Conservation (phyloP, 2,329 filamentous ascomycete species). For the Stemphylium vesicarium region DNA sequence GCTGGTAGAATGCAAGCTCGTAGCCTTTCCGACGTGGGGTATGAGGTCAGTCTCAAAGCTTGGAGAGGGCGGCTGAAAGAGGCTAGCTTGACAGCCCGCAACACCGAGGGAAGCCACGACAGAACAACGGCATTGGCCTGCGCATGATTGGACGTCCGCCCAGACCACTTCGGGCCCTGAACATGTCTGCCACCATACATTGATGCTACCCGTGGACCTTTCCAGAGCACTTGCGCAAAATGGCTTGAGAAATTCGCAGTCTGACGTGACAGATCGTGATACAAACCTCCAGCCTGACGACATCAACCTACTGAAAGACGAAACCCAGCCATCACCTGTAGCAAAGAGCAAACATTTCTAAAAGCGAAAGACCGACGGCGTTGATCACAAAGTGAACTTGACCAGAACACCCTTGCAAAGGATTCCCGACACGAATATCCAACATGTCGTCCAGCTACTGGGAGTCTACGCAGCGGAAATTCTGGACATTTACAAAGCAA, state of each 20-base stretch:
- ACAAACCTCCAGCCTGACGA: background rate
- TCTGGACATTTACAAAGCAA: slow-evolving; percentile 89
- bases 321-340: background rate
- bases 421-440: background rate
- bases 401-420: background rate
- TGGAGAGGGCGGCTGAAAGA: slow-evolving; percentile 27
- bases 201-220: background rate
- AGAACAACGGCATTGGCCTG: slow-evolving; percentile 14
- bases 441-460: slow-evolving; percentile 94
- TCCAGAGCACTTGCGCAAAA: background rate
- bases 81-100: slow-evolving; percentile 26
- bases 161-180: background rate
- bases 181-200: background rate
- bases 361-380: background rate
- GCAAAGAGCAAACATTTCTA: background rate
- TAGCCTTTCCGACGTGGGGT: slow-evolving; percentile 35
- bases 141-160: slow-evolving; percentile 24
- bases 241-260: background rate
- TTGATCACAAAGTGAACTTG: background rate
- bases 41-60: slow-evolving; percentile 38
- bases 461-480: slow-evolving; percentile 87
- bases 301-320: background rate
- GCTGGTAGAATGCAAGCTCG: slow-evolving; percentile 19
- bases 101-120: slow-evolving; percentile 23
- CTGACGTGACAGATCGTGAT: background rate